These are phyloP conservation scores for Kuraishia floccosa DNA, from an alignment of 805 yeast genomes.

Conservation along the genomic window DNA sequence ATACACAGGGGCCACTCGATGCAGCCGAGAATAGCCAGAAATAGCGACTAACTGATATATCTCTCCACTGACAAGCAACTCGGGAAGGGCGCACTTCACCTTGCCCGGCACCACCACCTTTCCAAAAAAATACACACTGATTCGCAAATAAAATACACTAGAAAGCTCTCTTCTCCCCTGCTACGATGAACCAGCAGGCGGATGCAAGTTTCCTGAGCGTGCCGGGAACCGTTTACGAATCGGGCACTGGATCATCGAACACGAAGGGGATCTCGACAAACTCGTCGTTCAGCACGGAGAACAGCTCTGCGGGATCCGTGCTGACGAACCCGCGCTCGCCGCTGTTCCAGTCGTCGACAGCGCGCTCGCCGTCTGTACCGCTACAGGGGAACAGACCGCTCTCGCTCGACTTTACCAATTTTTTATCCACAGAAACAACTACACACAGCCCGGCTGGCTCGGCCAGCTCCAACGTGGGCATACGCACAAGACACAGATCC, in stretches of 20 bases:
- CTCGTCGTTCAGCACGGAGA: background rate
- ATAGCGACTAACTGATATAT: no score
- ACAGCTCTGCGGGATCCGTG: no score
- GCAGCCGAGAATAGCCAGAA: no score
- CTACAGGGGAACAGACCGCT: background rate
- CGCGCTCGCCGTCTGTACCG: slow-evolving; percentile 1
- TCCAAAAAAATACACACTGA: no score
- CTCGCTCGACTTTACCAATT: slow-evolving; percentile 1
- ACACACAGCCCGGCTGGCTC: background rate
- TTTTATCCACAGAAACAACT: background rate
- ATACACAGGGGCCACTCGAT: no score
- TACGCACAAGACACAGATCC: slow-evolving; percentile 55
- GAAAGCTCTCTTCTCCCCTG: no score
- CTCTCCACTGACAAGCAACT: no score
- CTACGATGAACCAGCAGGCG: no score
- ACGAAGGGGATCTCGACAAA: background rate
- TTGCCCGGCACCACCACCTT: no score
- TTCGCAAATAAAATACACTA: no score
- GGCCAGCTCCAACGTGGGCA: slow-evolving; percentile 17
- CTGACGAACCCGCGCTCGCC: background rate
- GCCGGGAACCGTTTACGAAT: no score
- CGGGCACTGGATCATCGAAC: background rate
- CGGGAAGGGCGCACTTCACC: no score
- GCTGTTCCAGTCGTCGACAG: background rate
- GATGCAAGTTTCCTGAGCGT: background rate